Evolutionary conservation across 2,329 filamentous ascomycete species (phyloP), one percentile per base, ranked within the genome.

Genomic region (Hymenotorrendiella dingleyae): DNA sequence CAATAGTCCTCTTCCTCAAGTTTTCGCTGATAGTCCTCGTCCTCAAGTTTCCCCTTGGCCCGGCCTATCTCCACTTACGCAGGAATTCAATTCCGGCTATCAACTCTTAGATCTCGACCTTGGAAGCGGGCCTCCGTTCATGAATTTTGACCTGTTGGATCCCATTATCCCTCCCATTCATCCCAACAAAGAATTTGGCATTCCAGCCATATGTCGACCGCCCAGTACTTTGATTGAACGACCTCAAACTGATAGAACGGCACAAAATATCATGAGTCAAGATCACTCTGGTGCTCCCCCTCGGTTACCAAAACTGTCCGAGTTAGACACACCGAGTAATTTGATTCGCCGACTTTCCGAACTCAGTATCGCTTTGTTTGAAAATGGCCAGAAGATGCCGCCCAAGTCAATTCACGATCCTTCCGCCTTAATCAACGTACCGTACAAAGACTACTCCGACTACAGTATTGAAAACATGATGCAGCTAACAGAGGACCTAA

Each of bases 291-390:
- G 10, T 36, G 8, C 22, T 11, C 33, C 17, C 21, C 10, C 12
- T 22, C 10, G 19, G 7, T 11, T n/a, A 4, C 35, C 22, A 17
- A 26, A 26, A 23, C 8, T 22, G 19, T 21, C 11, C 14, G 4
- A 24, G 40, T 10, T 28, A 3, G 28, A 37, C 6, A 40, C 47
- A 11, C 16, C 24, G 4, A 46, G 19, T 20, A 19, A 17, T 19
- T 48, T 52, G 35, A 48, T 57, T 20, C 35, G 39, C 6, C 44
- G 45, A 17, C 41, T 57, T 14, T 56, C 55, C 3, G 29, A 53
- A 19, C 44, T 56, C 7, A 55, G 46, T 27, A 45, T 44, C 12
- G 40, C 48, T 26, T 45, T 56, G 9, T 53, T 45, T n/a, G 46
- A 53, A 14, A 47, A 55, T 16, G 23, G 22, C 10, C 32, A 35